Conservation (phyloP, 495 filamentous ascomycete species). For the Rhizodiscina lignyota region DNA sequence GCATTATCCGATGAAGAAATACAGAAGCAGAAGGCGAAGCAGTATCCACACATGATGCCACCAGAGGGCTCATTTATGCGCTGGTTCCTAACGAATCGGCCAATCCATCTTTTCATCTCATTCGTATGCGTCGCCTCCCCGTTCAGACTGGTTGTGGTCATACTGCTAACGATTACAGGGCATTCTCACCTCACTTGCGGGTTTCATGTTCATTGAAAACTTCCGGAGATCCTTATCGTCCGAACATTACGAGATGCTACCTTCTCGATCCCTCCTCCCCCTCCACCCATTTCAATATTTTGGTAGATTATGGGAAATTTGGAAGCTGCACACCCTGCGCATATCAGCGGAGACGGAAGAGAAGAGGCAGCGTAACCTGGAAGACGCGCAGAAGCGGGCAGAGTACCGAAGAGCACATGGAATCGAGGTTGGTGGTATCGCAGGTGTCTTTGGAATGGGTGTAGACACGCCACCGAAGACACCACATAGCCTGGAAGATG, state of each 20-base stretch:
- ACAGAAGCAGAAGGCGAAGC: slow-evolving; percentile 39
- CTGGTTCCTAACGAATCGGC: slow-evolving; percentile 55
- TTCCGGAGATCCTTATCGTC: slow-evolving; percentile 31
- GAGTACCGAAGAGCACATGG: slow-evolving; percentile 66
- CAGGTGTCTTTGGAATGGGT: neutral
- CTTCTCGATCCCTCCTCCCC: slow-evolving; percentile 37
- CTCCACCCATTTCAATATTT: slow-evolving; percentile 48
- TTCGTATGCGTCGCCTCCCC: slow-evolving; percentile 35
- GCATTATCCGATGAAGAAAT: slow-evolving; percentile 33
- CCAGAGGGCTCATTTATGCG: slow-evolving; percentile 55
- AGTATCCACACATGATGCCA: slow-evolving; percentile 73
- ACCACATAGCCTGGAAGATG: slow-evolving; percentile 9
- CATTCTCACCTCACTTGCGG: slow-evolving; percentile 47
- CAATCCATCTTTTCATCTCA: slow-evolving; percentile 63
- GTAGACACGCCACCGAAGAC: neutral
- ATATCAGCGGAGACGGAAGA: slow-evolving; percentile 44
- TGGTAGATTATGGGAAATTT: slow-evolving; percentile 41
- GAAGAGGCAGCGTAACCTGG: slow-evolving; percentile 44
- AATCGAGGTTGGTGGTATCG: slow-evolving; percentile 13
- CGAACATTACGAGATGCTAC: slow-evolving; percentile 55
- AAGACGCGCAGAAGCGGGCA: slow-evolving; percentile 65
- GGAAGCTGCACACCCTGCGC: slow-evolving; percentile 51
- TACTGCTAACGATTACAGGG: slow-evolving; percentile 27
- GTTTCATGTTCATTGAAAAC: slow-evolving; percentile 49
- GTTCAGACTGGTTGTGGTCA: neutral